Conservation (phyloP, 1,284 basidiomycete genomes). For the Sanghuangporus weigelae region DNA sequence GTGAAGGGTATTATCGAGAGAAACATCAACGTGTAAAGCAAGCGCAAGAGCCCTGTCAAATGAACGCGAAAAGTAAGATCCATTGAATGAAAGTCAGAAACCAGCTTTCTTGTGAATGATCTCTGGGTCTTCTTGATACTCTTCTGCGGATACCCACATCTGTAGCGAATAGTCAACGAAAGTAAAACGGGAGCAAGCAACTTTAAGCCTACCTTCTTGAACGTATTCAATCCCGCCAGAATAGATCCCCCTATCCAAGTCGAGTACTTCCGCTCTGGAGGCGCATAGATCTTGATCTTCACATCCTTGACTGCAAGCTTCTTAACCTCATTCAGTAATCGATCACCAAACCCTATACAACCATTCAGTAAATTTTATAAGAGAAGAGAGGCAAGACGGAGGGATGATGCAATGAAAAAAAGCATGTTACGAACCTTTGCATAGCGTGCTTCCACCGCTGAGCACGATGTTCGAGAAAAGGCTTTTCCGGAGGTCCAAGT, state of each 20-base stretch:
- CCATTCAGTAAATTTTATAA: constrained; percentile 6
- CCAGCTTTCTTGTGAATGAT: constrained; percentile 92
- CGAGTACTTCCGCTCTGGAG: constrained; percentile 99
- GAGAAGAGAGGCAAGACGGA: background rate
- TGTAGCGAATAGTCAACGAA: constrained; percentile 28
- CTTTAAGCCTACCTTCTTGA: constrained; percentile 79
- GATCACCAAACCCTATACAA: constrained; percentile 85
- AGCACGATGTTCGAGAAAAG: constrained; percentile 97
- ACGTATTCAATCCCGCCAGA: constrained; percentile 91
- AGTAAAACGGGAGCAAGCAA: background rate
- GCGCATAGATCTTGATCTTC: constrained; percentile 99
- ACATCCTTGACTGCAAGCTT: constrained; percentile 95
- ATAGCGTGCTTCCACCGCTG: constrained; percentile 93
- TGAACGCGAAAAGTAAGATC: constrained; percentile 8
- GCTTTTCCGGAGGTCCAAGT: constrained; percentile 90
- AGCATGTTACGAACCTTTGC: constrained; percentile 58
- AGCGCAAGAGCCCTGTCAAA: constrained; percentile 10
- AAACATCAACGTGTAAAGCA: constrained; percentile 16
- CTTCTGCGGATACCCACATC: constrained; percentile 99
- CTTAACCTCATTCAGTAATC: constrained; percentile 93
- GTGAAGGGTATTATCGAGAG: constrained; percentile 15
- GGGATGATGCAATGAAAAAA: too few species aligned
- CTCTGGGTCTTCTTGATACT: constrained; percentile 98
- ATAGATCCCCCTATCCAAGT: constrained; percentile 99
- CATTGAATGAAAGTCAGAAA: constrained; percentile 39